Evolutionary conservation across 805 yeast genomes (phyloP), one percentile per base, ranked within the genome.

Genomic region (Lipomyces spencermartinsiae): DNA sequence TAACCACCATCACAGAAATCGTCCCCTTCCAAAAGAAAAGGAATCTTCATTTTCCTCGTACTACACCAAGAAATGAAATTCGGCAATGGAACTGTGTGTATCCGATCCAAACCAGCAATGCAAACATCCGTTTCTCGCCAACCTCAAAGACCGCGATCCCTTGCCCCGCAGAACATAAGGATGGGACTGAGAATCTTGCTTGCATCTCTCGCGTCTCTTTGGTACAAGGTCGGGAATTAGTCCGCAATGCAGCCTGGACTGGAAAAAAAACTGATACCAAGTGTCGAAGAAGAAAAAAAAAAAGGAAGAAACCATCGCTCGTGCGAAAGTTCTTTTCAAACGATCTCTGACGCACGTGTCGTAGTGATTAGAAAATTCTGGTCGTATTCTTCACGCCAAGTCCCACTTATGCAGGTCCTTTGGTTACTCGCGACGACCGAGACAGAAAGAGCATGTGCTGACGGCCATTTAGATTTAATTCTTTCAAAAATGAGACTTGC

Each of bases 21-120:
- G 2, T 25, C 49, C 49, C 10, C 49, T 43, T 43, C 49, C 49
- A n/a, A 43, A n/a, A 7, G 9, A 43, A 43, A 16, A 43, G 49
- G 49, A 43, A 43, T 43, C 49, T 8, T 43, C 22, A 43, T 9
- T 8, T 43, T 43, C 16, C 49, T 43, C 49, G 49, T 43, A 16
- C n/a, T 43, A 43, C 1, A 16, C 22, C 16, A 25, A 25, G 12
- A 43, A 58, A 34, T 25, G 31, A 55, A 35, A 57, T 56, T 56
- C 69, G 58, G 68, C 61, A 65, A 68, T 65, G 71, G 71, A 68
- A 68, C 71, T 67, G 67, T 67, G 70, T 67, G 67, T 58, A 12
- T 46, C 67, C 63, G 43, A 53, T 33, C n/a, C 49, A 43, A 43
- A 43, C 49, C 22, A 6, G 29, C 49, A 43, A 8, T 43, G 49